Evolutionary conservation across 129 eudicot species (phyloP).

Genomic region (Silybum marianum): DNA sequence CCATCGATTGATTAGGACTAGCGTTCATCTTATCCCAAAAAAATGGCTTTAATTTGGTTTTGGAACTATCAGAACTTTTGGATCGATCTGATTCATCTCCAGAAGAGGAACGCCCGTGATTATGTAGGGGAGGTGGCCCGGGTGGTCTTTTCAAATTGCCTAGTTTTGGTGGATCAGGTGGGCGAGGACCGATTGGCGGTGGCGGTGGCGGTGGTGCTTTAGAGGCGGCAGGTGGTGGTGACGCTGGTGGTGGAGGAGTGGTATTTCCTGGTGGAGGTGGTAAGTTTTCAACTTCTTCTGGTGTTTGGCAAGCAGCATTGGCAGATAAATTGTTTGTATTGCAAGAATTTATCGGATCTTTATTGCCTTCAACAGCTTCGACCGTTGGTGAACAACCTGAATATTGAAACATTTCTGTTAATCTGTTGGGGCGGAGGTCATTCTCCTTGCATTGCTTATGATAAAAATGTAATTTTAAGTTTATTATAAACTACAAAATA

Average conservation of each 20-base stretch:
- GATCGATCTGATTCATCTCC: constrained; percentile 23
- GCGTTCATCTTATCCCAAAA: constrained; percentile 90
- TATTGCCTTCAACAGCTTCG: constrained; percentile 26
- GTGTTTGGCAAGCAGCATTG: constrained; percentile 28
- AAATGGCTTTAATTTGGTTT: constrained; percentile 74
- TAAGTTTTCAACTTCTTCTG: constrained; percentile 39
- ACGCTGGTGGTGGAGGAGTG: constrained; percentile 43
- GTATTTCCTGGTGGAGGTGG: constrained; percentile 77
- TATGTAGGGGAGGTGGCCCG: constrained; percentile 42
- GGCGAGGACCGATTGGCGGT: constrained; percentile 45
- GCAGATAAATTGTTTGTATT: constrained; percentile 15
- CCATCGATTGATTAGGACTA: constrained; percentile 75
- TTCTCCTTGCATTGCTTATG: background rate
- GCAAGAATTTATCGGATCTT: constrained; percentile 20
- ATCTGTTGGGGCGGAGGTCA: background rate
- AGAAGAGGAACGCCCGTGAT: constrained; percentile 26
- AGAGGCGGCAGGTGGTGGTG: constrained; percentile 58
- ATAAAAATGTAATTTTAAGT: too few species aligned
- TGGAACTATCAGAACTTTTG: constrained; percentile 43
- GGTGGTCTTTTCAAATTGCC: constrained; percentile 40
- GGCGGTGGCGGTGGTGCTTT: constrained; percentile 71
- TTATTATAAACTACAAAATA: too few species aligned
- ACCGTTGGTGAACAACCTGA: constrained; percentile 49
- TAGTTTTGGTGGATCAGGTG: constrained; percentile 64
- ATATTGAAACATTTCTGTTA: constrained; percentile 1